phyloP scores from a whole-genome alignment of 2,329 filamentous ascomycete genomes.

The Sporothrix luriei region DNA sequence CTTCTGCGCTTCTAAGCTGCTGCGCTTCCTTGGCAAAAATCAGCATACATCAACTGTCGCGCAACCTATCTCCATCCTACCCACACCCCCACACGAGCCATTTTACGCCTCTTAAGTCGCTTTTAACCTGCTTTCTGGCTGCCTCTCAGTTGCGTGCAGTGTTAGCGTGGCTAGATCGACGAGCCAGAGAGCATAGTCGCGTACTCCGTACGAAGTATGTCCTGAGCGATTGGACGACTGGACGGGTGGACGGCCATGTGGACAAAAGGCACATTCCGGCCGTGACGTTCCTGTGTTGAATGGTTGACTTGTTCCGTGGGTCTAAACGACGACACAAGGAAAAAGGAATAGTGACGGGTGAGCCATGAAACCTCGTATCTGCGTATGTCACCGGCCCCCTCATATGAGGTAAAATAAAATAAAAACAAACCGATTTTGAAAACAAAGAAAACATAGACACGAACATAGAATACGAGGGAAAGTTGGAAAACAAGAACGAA shows the following conservation, averaged over 20 bases:
- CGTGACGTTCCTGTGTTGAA: no score
- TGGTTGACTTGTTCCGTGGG: constrained; percentile 14
- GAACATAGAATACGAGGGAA: neutral
- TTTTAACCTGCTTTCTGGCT: neutral
- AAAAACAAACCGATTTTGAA: neutral
- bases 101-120: constrained; percentile 7
- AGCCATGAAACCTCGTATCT: constrained; percentile 27
- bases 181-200: constrained; percentile 1
- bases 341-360: neutral
- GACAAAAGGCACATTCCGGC: neutral
- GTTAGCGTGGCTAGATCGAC: constrained; percentile 5
- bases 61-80: constrained; percentile 14
- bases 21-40: no score
- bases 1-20: constrained; percentile 13
- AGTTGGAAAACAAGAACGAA: neutral
- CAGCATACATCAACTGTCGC: neutral
- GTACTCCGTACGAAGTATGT: no score
- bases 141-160: constrained; percentile 11
- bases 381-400: constrained; percentile 25
- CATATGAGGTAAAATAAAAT: neutral
- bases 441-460: neutral
- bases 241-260: constrained; percentile 1
- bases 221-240: neutral
- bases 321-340: constrained; percentile 7
- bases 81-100: constrained; percentile 17